Evolutionary conservation across 2,329 filamentous ascomycete species (phyloP), one percentile per base, ranked within the genome.

Genomic region (Xylaria hypoxylon): DNA sequence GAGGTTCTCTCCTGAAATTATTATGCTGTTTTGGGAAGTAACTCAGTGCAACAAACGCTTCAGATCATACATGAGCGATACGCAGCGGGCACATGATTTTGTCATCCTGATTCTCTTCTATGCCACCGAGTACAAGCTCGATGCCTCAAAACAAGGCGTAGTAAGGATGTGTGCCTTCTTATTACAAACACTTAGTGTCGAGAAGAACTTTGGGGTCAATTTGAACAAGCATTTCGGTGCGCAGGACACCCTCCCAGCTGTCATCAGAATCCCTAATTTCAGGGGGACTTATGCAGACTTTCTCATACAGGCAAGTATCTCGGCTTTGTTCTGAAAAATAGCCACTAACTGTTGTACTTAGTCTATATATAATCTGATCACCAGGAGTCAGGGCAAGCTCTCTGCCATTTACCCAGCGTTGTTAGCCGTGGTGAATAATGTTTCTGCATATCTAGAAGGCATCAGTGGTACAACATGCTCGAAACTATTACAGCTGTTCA

Each of bases 101-200:
- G 86, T 97, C 58, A 88, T 98, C 13, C 83, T 98, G 22, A 89
- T 96, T 45, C 82, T 98, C 3, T 99, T 96, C 80, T 97, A 98
- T 77, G 93, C 94, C 4, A 88, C 97, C 52, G 94, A 97, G 77
- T 92, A 96, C 78, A 94, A 93, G 76, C 87, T 89, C 47, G 95
- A 98, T 75, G 83, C 91, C 22, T 89, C 94, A 1, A 96, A 95
- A 77, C 94, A 97, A 78, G 96, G 96, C 0, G 86, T 97, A 1
- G 93, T 98, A 28, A 88, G 96, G 62, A 97, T 98, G 94, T 97
- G 96, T 79, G 90, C 96, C n/a, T 98, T 99, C 78, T 86, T 98
- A 48, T 82, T 99, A 45, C 96, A 99, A 79, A 98, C 96, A 0
- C 82, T 99, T 75, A 98, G 95, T 74, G 94, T 96, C 2, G 96